Evolutionary conservation across 345 rosid genomes (phyloP), one percentile per base, ranked within the genome.

Genomic region (Salix purpurea): DNA sequence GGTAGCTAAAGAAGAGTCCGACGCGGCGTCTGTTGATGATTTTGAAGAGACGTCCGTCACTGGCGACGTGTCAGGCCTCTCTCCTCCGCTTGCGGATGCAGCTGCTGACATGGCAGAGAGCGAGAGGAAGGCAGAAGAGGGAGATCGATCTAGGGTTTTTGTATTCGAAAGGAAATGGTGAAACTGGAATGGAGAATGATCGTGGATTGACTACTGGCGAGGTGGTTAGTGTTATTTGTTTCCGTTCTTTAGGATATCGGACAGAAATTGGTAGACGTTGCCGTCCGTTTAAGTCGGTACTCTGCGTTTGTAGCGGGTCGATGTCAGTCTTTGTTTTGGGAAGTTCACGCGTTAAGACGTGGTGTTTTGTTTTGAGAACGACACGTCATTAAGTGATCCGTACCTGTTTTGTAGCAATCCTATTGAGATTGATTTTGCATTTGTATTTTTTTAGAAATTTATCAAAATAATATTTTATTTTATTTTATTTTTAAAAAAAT

Each of bases 51-150:
- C 74, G 24, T 86, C 90, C 85, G 80, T 82, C 80, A 36, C 62
- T 68, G 79, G 52, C 60, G 72, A 66, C 19, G 80, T 72, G 69
- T 81, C 83, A 74, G 81, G 76, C 77, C 67, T 79, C 79, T 79
- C 91, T 1, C 66, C 50, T 39, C 84, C 50, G 62, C 65, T 82
- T 13, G 85, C 78, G 0, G 90, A 83, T 15, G 85, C 81, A 21
- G 81, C 79, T 14, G 89, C 91, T 14, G 89, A 90, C 95, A 88
- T 90, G 39, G 78, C 83, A 16, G 7, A 13, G 5, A 26, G 34
- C 40, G 58, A 52, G 9, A 4, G 16, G 58, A 6, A 19, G 1
- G 58, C 19, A 19, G 58, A 37, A 26, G 6, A 11, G 72, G 34
- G 70, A 66, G 82, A 80, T 77, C 81, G 77, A 74, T 62, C 74